These are phyloP conservation scores for Tylopilus subfusipes DNA, from an alignment of 768 basidiomycete genomes.

Conservation along the genomic window DNA sequence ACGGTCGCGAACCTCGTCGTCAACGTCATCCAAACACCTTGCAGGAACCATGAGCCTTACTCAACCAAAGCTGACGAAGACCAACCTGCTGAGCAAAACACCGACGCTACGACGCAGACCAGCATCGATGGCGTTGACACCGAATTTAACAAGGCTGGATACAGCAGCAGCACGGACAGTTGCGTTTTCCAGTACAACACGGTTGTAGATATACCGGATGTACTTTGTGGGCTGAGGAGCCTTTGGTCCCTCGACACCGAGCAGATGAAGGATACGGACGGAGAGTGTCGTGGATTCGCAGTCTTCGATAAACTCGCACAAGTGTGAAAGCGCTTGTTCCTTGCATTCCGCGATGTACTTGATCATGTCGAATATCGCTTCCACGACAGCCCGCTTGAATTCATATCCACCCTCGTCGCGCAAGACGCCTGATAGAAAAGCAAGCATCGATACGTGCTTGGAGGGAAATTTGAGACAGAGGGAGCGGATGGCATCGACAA, in stretches of 20 bases:
- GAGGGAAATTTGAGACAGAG: slow-evolving; percentile 98
- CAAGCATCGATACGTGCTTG: slow-evolving; percentile 96
- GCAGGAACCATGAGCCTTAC: slow-evolving; percentile 2
- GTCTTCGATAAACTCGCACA: slow-evolving; percentile 99
- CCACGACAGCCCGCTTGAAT: slow-evolving; percentile 98
- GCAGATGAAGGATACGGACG: slow-evolving; percentile 91
- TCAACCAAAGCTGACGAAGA: background rate
- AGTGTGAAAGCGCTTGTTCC: slow-evolving; percentile 94
- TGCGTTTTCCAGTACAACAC: slow-evolving; percentile 96
- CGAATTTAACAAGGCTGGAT: slow-evolving; percentile 92
- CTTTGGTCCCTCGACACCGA: slow-evolving; percentile 95
- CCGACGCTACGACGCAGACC: slow-evolving; percentile 80
- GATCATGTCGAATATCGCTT: slow-evolving; percentile 99
- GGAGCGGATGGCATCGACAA: slow-evolving; percentile 96
- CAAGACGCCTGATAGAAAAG: slow-evolving; percentile 93
- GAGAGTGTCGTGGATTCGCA: slow-evolving; percentile 99
- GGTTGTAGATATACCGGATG: slow-evolving; percentile 99
- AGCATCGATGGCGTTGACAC: slow-evolving; percentile 79
- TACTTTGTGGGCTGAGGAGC: slow-evolving; percentile 97
- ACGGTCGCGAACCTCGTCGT: slow-evolving; percentile 97
- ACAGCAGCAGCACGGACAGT: slow-evolving; percentile 97
- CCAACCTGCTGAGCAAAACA: slow-evolving; percentile 81
- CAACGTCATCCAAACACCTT: slow-evolving; percentile 96
- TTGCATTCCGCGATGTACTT: slow-evolving; percentile 94
- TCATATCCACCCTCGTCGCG: slow-evolving; percentile 99